Evolutionary conservation across 2,329 filamentous ascomycete species (phyloP), one percentile per base, ranked within the genome.

Genomic region (Colletotrichum magnum): DNA sequence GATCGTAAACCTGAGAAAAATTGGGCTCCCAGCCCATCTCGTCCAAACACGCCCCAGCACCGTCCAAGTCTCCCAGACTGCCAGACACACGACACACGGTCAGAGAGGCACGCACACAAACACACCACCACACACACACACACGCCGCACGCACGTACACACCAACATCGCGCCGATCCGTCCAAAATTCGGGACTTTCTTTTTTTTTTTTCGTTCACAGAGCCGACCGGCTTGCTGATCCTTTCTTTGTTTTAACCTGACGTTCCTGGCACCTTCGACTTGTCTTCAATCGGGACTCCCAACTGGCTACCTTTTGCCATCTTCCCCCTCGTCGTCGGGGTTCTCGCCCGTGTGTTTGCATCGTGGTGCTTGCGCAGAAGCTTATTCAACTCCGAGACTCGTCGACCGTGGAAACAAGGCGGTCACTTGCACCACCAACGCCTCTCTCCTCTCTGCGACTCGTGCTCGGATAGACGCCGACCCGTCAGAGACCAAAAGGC

Each of bases 221-320:
- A 36, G 51, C 48, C 48, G 62, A 26, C 43, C 32, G 13, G 26
- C n/a, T 45, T 43, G 66, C 62, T 56, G 56, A 67, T 69, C 63
- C 21, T 66, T 60, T 45, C 62, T 69, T 56, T 66, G 63, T 69
- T 57, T 45, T 51, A 45, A 18, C n/a, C 15, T 43, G 62, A 67
- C 54, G 67, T 61, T 43, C 43, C 67, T 61, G 56, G 56, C 32
- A 21, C 41, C 32, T 54, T 26, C 51, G 18, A 21, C 43, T 18
- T 60, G 61, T 59, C 56, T 43, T 47, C 6, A n/a, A 47, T 66
- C 56, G 50, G 56, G 12, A 52, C 18, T 50, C 66, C 56, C 50
- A 69, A 60, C 56, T 50, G 50, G 26, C 41, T 12, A 36, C 21
- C 48, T 15, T 21, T 62, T 47, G 13, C 10, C 32, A 36, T 36